Conservation (phyloP, 2,329 filamentous ascomycete species). For the Ophiostoma tasmaniense region DNA sequence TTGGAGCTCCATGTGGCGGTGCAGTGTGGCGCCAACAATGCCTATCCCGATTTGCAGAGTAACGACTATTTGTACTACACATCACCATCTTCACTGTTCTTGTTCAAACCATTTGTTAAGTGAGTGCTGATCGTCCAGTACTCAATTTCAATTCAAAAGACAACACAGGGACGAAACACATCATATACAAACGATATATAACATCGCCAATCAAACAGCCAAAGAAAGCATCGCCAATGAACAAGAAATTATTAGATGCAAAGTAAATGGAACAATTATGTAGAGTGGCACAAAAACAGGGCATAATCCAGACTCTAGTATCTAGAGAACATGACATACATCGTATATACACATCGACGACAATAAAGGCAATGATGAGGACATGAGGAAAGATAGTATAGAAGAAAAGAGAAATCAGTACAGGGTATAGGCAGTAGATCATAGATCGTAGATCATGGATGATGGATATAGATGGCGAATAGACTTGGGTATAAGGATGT, state of each 20-base stretch:
- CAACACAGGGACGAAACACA: background rate
- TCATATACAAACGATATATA: background rate
- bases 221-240: background rate
- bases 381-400: background rate
- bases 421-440: slow-evolving; percentile 3
- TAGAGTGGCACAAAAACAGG: background rate
- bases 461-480: background rate
- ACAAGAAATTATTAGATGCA: background rate
- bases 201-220: background rate
- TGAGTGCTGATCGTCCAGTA: background rate
- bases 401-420: background rate
- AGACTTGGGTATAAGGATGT: background rate
- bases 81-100: background rate
- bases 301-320: background rate
- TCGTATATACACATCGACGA: background rate
- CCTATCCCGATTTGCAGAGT: background rate
- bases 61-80: background rate
- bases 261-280: background rate
- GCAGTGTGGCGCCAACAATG: background rate
- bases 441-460: background rate
- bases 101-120: background rate
- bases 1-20: slow-evolving; percentile 8
- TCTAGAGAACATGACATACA: background rate
- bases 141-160: background rate
- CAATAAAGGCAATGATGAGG: background rate